phyloP scores from a whole-genome alignment of 148 eudicot genomes.

The Persicaria tinctoria region DNA sequence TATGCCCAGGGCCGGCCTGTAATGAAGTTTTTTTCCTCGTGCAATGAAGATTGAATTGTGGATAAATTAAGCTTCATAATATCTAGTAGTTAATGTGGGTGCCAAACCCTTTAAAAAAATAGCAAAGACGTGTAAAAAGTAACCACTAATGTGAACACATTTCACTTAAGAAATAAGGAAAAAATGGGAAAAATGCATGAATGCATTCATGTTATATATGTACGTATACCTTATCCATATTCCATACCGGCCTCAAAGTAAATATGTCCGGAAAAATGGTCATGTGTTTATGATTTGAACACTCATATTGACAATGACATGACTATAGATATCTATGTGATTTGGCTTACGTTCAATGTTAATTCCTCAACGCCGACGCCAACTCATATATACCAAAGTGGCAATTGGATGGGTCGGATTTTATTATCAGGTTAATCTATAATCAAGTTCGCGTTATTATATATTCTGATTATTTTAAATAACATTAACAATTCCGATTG shows the following conservation, averaged over 20 bases:
- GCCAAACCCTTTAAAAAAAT: background rate
- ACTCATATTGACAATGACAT: background rate
- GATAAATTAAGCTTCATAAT: too few relatives aligned
- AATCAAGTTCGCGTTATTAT: too few relatives aligned
- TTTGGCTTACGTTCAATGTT: background rate
- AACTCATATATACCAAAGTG: background rate
- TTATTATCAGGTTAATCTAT: too few relatives aligned
- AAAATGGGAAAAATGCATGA: background rate
- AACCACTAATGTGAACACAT: background rate
- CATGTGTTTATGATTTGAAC: background rate
- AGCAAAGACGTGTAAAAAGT: background rate
- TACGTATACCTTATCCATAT: too few relatives aligned
- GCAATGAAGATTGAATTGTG: too few relatives aligned
- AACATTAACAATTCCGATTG: too few relatives aligned
- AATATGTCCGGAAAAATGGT: background rate
- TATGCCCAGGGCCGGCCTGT: too few relatives aligned
- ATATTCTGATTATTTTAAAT: too few relatives aligned
- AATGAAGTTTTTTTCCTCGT: too few relatives aligned
- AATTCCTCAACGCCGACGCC: background rate
- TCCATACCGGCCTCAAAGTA: background rate
- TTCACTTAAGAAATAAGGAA: background rate
- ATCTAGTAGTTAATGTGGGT: too few relatives aligned
- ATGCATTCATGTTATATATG: background rate
- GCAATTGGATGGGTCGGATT: too few relatives aligned
- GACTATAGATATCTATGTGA: background rate